A percentile compares a stretch with the other conserved stretches of the same genome.
Evolutionary conservation across 805 yeast species (phyloP).

Genomic region (Candida insectorum): DNA sequence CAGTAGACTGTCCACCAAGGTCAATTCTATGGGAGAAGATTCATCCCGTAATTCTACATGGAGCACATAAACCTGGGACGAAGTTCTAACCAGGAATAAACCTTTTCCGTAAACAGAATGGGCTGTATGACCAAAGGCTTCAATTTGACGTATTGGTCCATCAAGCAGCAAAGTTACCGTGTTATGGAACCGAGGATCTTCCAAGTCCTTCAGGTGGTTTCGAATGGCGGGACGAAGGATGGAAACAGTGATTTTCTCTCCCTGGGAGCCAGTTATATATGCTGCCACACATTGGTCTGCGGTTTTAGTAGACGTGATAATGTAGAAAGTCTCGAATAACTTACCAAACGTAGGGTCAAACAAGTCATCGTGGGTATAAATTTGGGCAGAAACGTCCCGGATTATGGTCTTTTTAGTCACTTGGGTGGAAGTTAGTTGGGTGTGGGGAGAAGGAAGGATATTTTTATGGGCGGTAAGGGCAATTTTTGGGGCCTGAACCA

Average conservation of each 20-base stretch:
- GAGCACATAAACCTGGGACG: slow-evolving; percentile 28
- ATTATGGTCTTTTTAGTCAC: too few species aligned
- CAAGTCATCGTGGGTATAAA: too few species aligned
- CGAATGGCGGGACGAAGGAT: slow-evolving; percentile 5
- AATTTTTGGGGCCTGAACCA: too few species aligned
- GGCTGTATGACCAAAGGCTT: slow-evolving; percentile 22
- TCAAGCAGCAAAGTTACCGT: slow-evolving; percentile 14
- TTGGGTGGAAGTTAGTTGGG: too few species aligned
- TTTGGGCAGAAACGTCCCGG: too few species aligned
- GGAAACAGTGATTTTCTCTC: slow-evolving; percentile 12
- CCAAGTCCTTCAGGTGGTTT: background rate
- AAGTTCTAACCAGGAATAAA: slow-evolving; percentile 41
- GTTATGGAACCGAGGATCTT: slow-evolving; percentile 1
- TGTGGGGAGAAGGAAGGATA: too few species aligned
- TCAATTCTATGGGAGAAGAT: slow-evolving; percentile 7
- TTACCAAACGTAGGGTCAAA: slow-evolving; percentile 34
- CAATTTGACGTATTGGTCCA: slow-evolving; percentile 41
- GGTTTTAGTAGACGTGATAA: slow-evolving; percentile 4
- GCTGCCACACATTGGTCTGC: slow-evolving; percentile 14
- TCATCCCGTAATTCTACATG: slow-evolving; percentile 10
- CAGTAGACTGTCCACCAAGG: slow-evolving; percentile 5
- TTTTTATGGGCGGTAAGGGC: too few species aligned
- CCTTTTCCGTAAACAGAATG: too few species aligned
- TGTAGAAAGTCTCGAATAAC: slow-evolving; percentile 17
- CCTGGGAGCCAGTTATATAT: slow-evolving; percentile 29